A percentile compares a stretch with the other conserved stretches of the same genome.
phyloP scores from a whole-genome alignment of 257 asterid genomes.

The Nicotiana noctiflora region DNA sequence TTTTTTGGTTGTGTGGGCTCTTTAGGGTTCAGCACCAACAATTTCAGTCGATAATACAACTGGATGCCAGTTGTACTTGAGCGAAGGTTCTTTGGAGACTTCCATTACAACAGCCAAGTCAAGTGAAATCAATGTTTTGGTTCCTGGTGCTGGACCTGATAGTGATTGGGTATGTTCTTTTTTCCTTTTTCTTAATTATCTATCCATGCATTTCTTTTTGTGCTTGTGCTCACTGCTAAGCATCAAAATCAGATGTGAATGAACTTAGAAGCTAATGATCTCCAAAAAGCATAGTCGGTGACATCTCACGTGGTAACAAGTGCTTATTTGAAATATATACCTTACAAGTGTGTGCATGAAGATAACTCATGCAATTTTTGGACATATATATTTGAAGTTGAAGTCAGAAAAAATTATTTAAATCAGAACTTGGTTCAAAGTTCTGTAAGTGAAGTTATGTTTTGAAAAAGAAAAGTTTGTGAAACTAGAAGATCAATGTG shows the following conservation, averaged over 20 bases:
- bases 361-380: constrained; percentile 1
- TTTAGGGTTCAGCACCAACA: constrained; percentile 91
- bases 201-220: background rate
- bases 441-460: background rate
- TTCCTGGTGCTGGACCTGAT: constrained; percentile 73
- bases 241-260: background rate
- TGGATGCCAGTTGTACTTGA: constrained; percentile 87
- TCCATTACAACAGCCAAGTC: constrained; percentile 93
- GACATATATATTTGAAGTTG: background rate
- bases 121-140: constrained; percentile 80
- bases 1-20: background rate
- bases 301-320: background rate
- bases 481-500: background rate
- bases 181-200: background rate
- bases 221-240: background rate
- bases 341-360: background rate
- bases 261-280: background rate
- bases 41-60: constrained; percentile 88
- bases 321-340: background rate
- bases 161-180: constrained; percentile 72
- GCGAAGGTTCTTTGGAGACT: constrained; percentile 80
- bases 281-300: background rate
- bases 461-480: background rate
- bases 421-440: background rate
- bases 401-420: background rate